Conservation (phyloP, 2,329 filamentous ascomycete species). For the Metarhizium sp. region DNA sequence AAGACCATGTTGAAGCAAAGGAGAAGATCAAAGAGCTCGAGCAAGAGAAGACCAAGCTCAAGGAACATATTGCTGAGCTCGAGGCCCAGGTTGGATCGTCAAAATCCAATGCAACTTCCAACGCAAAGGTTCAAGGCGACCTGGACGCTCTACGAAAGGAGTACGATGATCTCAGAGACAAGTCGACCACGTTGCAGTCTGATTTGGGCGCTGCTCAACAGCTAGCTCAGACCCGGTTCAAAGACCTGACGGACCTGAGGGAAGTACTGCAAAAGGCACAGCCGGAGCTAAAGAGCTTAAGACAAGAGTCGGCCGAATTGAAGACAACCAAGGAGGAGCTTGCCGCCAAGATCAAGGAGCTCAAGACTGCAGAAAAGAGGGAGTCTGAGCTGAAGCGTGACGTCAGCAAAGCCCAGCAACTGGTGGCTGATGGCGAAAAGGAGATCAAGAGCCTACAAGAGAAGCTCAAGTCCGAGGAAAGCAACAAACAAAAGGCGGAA, state of each 20-base stretch:
- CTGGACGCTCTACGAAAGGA: conserved; percentile 45
- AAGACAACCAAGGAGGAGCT: conserved; percentile 71
- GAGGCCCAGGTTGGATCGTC: conserved; percentile 57
- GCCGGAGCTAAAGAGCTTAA: conserved; percentile 70
- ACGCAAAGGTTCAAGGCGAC: conserved; percentile 49
- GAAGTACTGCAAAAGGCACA: conserved; percentile 78
- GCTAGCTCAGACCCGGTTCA: conserved; percentile 78
- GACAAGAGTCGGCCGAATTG: conserved; percentile 66
- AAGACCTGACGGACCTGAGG: conserved; percentile 72
- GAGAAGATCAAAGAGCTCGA: conserved; percentile 64
- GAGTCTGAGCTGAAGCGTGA: conserved; percentile 77
- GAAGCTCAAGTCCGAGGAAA: conserved; percentile 66
- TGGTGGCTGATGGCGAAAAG: conserved; percentile 61
- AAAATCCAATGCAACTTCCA: conserved; percentile 28
- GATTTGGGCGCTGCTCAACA: conserved; percentile 82
- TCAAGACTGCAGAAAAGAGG: conserved; percentile 69
- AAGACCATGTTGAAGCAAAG: conserved; percentile 77
- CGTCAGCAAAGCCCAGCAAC: conserved; percentile 57
- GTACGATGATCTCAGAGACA: conserved; percentile 60
- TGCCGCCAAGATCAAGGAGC: conserved; percentile 42
- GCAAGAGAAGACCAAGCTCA: conserved; percentile 56
- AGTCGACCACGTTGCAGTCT: conserved; percentile 61
- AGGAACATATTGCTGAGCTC: conserved; percentile 52
- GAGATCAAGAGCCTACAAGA: conserved; percentile 74
- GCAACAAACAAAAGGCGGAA: conserved; percentile 63